phyloP scores from a whole-genome alignment of 2,329 filamentous ascomycete genomes.

The Diplodia sapinea region DNA sequence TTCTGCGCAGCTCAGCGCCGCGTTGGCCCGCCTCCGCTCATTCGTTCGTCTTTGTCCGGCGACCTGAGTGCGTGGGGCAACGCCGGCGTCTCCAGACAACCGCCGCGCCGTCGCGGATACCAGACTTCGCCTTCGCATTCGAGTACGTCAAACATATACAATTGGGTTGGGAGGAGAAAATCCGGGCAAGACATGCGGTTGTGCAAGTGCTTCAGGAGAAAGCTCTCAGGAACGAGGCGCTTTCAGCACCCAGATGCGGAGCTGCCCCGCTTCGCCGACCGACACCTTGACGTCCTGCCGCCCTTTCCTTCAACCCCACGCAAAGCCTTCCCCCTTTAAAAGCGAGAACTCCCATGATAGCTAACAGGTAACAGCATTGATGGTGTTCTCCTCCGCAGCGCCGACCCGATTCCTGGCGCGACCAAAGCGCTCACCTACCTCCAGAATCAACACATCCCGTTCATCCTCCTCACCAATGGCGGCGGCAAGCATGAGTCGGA shows the following conservation, averaged over 20 bases:
- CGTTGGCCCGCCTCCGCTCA: background rate
- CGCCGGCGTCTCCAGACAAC: conserved; percentile 10
- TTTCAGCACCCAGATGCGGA: conserved; percentile 35
- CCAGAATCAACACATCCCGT: conserved; percentile 77
- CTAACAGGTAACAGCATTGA: conserved; percentile 69
- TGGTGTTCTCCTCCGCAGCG: conserved; percentile 87
- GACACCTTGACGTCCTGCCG: conserved; percentile 45
- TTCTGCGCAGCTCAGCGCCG: background rate
- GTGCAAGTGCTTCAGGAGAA: background rate
- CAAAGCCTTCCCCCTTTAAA: background rate
- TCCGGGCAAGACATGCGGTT: background rate
- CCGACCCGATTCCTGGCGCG: conserved; percentile 79
- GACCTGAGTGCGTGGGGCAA: background rate
- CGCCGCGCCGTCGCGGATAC: conserved; percentile 33
- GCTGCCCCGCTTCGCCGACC: conserved; percentile 10
- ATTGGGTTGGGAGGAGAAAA: background rate
- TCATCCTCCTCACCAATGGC: conserved; percentile 94
- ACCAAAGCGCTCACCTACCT: conserved; percentile 74
- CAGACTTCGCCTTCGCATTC: conserved; percentile 62
- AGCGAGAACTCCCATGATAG: conserved; percentile 35
- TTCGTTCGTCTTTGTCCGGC: background rate
- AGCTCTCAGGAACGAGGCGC: conserved; percentile 30
- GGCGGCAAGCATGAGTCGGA: conserved; percentile 83
- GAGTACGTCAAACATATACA: conserved; percentile 51
- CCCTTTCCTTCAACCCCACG: background rate